Base-by-base conservation (phyloP, 495 filamentous ascomycete genomes). In the Penicillium flavigenum region DNA sequence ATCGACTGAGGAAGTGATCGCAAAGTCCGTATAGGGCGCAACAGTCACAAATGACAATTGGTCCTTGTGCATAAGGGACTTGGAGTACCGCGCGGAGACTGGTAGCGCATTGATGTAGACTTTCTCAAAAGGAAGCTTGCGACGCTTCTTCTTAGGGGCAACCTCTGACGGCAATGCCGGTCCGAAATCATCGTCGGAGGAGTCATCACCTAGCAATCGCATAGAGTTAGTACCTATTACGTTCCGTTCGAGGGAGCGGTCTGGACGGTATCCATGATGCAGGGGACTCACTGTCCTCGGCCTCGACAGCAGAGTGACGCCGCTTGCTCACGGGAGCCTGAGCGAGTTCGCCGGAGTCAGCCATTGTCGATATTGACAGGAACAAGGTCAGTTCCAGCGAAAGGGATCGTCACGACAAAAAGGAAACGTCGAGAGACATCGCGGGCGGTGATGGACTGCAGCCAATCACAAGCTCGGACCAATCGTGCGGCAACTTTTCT, bases 21-120 rank as follows among this genome's bases (percentile, higher is more conserved):
- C 74, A 67, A 99, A 98, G 58, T 96, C 94, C 52, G 94, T 96
- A 42, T 82, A 76, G 1, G 92, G 94, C 1, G 95, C 94, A 56
- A 97, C 82, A 5, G 88, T 92, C 57, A 89, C 81, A 62, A 90
- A 97, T 39, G 86, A 82, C 47, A 98, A 74, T 74, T 96, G 91
- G 58, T 98, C 94, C 72, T 93, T 92, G 78, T 99, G 94, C 94
- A 99, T 99, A 60, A 99, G 78, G 29, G 94, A 98, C 67, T 92
- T 96, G 47, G 89, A 96, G 72, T 99, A 99, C 12, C 90, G 87
- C 17, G 81, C 57, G 43, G 89, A 89, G 38, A 84, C 82, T 4
- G 94, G 94, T 5, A 99, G 85, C 51, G 95, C 92, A 45, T 88
- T 88, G 64, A 98, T 75, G 73, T 96, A 98, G 59, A 96, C 84